Evolutionary conservation across 148 eudicot species (phyloP), one percentile per base, ranked within the genome.

Genomic region (Gaultheria prostrata): DNA sequence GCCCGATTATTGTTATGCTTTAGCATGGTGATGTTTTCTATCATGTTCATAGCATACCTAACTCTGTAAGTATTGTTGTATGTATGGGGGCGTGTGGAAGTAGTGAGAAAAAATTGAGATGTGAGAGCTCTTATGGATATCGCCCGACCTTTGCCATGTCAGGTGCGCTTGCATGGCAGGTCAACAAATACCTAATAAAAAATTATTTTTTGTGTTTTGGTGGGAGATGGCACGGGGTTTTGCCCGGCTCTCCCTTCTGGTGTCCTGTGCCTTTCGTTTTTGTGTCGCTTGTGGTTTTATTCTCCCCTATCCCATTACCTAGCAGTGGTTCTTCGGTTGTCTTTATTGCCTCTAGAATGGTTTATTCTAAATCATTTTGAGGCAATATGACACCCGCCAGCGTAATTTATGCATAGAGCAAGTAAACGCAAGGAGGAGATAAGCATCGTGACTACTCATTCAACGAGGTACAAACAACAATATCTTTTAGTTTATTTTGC

Each of bases 101-200:
- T 21, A 26, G 81, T 39, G 21, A 8, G n/a, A 6, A 71, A 43
- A 69, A 69, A 69, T n/a, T n/a, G 65, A 59, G 65, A 18, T 59
- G 65, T 59, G 65, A 54, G 21, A 54, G 50, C 10, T 48, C 9
- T 48, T 1, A 48, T 48, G 50, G 50, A 48, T 48, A 1, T 48
- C 50, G 0, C 11, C 50, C 50, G 50, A 1, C 11, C 11, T 8
- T 48, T 48, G 93, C 93, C 93, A 91, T 89, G 90, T 85, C 83
- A 80, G 93, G 93, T 90, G 93, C 91, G 93, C 93, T 90, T 87
- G 88, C 88, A 71, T 90, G 93, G 93, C 93, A 90, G 93, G 93
- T 89, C 91, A 78, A 78, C 32, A 53, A 77, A 3, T 21, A 18
- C 18, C 51, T 83, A 88, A 82, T 84, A 85, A 83, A 86, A 71